phyloP scores from a whole-genome alignment of 2,329 filamentous ascomycete genomes.

The Sclerotinia sclerotiorum region DNA sequence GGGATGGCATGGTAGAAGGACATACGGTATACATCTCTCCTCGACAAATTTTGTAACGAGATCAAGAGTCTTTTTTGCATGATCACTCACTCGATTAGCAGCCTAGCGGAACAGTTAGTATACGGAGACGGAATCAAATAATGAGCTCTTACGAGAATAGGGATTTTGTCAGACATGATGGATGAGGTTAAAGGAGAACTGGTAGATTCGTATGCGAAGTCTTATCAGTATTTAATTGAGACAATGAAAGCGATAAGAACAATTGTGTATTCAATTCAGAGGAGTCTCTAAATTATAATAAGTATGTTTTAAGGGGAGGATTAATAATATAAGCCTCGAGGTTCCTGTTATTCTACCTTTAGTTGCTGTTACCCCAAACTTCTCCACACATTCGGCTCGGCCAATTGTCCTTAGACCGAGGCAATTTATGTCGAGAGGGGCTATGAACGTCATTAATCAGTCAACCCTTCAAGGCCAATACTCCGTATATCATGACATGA shows the following conservation, averaged over 20 bases:
- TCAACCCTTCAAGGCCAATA: not conserved
- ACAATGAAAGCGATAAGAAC: not conserved
- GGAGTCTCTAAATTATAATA: not conserved
- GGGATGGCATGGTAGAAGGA: constrained; percentile 14
- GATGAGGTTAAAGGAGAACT: constrained; percentile 1
- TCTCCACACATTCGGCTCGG: constrained; percentile 29
- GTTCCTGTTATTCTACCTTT: not conserved
- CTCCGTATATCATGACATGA: not conserved
- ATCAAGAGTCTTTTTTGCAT: constrained; percentile 81
- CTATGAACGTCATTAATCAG: not conserved
- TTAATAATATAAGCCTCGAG: constrained; percentile 1
- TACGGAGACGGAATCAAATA: constrained; percentile 12
- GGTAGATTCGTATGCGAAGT: not conserved
- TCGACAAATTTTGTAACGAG: constrained; percentile 94
- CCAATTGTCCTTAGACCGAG: constrained; percentile 29
- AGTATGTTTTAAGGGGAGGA: not conserved
- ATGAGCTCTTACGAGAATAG: constrained; percentile 45
- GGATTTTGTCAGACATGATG: constrained; percentile 49
- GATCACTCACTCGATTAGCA: constrained; percentile 66
- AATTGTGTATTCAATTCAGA: not conserved
- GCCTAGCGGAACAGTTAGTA: constrained; percentile 36
- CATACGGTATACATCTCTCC: constrained; percentile 84
- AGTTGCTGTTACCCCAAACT: constrained; percentile 26
- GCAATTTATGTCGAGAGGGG: constrained; percentile 21
- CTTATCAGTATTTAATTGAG: not conserved